Base-by-base conservation (phyloP, 1,284 basidiomycete species). In the Boletus semigastroideus region DNA sequence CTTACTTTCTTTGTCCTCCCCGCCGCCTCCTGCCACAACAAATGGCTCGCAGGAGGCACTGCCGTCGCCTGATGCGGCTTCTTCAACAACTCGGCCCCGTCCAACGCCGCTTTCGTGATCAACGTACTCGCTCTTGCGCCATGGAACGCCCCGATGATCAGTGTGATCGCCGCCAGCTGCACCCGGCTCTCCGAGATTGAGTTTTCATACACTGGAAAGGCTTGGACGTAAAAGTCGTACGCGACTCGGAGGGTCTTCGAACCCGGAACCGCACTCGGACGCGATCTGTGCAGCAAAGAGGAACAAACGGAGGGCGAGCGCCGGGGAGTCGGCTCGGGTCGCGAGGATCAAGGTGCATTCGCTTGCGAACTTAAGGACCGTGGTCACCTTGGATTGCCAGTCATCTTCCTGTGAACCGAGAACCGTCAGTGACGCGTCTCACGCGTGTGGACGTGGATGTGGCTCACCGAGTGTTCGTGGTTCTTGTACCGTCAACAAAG, bases 1-100 rank as follows among this genome's bases (percentile, higher is more conserved):
- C 17, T 37, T 48, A 9, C 49, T 54, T 28, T 59, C 56, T 52
- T 51, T 74, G 30, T 68, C 64, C 50, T 76, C 72, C 40, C 70
- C 63, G 8, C 67, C 14, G 78, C 78, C 57, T 90, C 87, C 68
- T 98, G 94, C 94, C 94, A 98, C 93, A 94, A 97, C 64, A 97
- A 74, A 74, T 98, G 94, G 68, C 92, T 95, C 3, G 94, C 94
- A 38, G 94, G 78, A 46, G 90, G 86, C n/a, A 98, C 94, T 4
- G 94, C 94, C 7, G 85, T 92, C 14, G 94, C 90, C 72, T 98
- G 94, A 71, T 97, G 94, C 25, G 92, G 91, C 78, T 98, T 97
- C 80, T 98, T 98, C 67, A 98, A 70, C 58, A 97, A 70, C 72
- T 95, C 94, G 42, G 93, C 91, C 6, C 92, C 93, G 68, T 98